Percentiles rank a stretch among this genome's conserved stretches.
phyloP scores from a whole-genome alignment of 805 yeast genomes.

The Gaillardinia entomophila region DNA sequence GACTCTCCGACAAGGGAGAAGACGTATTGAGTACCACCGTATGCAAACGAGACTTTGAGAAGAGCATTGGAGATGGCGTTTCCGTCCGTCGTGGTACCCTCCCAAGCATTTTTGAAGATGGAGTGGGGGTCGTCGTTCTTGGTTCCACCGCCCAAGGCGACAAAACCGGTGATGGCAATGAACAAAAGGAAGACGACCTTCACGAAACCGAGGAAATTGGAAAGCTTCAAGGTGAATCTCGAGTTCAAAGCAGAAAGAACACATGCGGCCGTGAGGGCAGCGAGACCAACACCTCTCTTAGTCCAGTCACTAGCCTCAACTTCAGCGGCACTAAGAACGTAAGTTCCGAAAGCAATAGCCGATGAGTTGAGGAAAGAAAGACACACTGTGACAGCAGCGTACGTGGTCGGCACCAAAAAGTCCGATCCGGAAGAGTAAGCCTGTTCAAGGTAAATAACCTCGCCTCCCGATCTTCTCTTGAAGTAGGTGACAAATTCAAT shows the following conservation, averaged over 20 bases:
- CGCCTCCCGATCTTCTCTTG: constrained; percentile 30
- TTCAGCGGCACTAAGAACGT: constrained; percentile 27
- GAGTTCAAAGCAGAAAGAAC: constrained; percentile 17
- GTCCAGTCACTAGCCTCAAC: constrained; percentile 24
- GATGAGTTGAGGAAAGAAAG: constrained; percentile 30
- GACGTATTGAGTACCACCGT: constrained; percentile 36
- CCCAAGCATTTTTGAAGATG: constrained; percentile 32
- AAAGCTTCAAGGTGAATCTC: constrained; percentile 21
- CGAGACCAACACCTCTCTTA: constrained; percentile 31
- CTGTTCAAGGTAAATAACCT: constrained; percentile 34
- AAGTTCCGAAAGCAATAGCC: constrained; percentile 32
- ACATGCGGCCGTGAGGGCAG: constrained; percentile 19
- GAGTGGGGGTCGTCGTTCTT: constrained; percentile 23
- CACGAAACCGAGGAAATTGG: constrained; percentile 28
- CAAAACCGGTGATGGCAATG: constrained; percentile 28
- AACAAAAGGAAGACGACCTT: constrained; percentile 28
- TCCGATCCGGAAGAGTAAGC: constrained; percentile 30
- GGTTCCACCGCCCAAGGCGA: constrained; percentile 31
- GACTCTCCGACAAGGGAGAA: constrained; percentile 31
- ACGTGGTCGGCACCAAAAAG: constrained; percentile 29
- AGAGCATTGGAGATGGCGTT: constrained; percentile 39
- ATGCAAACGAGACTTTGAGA: constrained; percentile 39
- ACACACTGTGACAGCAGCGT: constrained; percentile 33
- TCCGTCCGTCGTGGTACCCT: constrained; percentile 36
- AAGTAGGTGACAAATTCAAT: constrained; percentile 39